These are phyloP conservation scores for Euptelea pleiosperma DNA, from an alignment of 164 flowering plant genomes.

Conservation along the genomic window DNA sequence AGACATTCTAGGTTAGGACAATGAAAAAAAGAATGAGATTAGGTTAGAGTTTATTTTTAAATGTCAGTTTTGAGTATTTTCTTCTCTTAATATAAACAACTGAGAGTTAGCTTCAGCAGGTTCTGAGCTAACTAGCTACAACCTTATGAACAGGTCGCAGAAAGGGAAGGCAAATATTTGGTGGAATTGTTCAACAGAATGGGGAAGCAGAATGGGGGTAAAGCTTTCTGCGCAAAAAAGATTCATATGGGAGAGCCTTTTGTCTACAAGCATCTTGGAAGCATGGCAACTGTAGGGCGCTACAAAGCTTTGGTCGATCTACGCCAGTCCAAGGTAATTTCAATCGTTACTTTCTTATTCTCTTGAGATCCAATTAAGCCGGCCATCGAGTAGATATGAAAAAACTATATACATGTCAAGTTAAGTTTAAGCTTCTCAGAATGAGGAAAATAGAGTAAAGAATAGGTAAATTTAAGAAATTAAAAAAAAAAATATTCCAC, in stretches of 20 bases:
- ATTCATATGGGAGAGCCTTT: constrained; percentile 68
- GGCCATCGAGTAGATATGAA: too few species aligned
- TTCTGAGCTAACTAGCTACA: background rate
- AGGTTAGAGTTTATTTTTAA: too few species aligned
- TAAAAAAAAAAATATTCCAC: too few species aligned
- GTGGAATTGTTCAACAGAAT: constrained; percentile 54
- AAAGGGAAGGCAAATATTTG: constrained; percentile 75
- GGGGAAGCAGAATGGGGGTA: constrained; percentile 63
- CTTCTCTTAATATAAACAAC: background rate
- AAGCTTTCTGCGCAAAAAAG: constrained; percentile 49
- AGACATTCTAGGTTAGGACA: too few species aligned
- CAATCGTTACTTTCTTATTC: background rate
- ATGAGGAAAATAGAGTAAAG: too few species aligned
- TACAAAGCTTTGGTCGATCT: constrained; percentile 87
- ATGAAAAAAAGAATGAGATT: too few species aligned
- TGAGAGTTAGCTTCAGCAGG: too few species aligned
- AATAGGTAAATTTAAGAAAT: too few species aligned
- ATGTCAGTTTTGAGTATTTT: too few species aligned
- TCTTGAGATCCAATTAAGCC: too few species aligned
- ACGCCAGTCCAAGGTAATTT: constrained; percentile 64
- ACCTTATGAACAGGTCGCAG: constrained; percentile 58
- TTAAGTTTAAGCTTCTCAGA: too few species aligned
- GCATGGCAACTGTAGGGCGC: constrained; percentile 86
- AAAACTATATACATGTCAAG: too few species aligned
- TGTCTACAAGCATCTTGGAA: constrained; percentile 78